Evolutionary conservation across 805 yeast genomes (phyloP).

Genomic region (Metschnikowia bowlesiae): DNA sequence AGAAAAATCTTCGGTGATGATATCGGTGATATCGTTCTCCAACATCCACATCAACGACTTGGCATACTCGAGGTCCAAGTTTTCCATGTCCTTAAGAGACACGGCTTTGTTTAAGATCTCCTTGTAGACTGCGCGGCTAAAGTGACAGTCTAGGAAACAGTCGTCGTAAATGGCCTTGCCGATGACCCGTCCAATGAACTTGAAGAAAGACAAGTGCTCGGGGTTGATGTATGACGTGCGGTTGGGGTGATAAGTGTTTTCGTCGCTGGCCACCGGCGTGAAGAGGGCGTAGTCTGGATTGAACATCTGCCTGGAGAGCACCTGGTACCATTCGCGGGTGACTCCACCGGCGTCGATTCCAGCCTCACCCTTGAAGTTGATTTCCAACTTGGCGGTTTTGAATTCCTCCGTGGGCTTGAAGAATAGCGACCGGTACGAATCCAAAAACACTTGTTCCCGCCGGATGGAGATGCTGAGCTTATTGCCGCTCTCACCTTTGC

Average conservation of each 20-base stretch:
- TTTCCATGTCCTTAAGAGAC: slow-evolving; percentile 89
- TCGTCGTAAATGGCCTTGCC: slow-evolving; percentile 92
- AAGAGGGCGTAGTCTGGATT: slow-evolving; percentile 93
- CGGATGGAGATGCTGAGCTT: slow-evolving; percentile 66
- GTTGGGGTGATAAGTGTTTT: slow-evolving; percentile 93
- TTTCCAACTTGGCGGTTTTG: slow-evolving; percentile 65
- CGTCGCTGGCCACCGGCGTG: slow-evolving; percentile 85
- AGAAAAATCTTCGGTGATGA: slow-evolving; percentile 89
- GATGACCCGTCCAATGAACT: slow-evolving; percentile 87
- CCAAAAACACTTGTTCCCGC: slow-evolving; percentile 88
- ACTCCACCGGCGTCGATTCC: slow-evolving; percentile 99
- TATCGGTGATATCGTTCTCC: slow-evolving; percentile 93
- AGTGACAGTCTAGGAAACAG: slow-evolving; percentile 86
- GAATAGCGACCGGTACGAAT: slow-evolving; percentile 78
- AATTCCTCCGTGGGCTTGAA: slow-evolving; percentile 74
- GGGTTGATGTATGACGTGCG: slow-evolving; percentile 89
- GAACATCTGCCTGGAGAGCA: slow-evolving; percentile 88
- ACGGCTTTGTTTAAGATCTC: slow-evolving; percentile 74
- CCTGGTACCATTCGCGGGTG: slow-evolving; percentile 97
- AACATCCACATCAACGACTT: slow-evolving; percentile 94
- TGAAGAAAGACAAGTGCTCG: slow-evolving; percentile 87
- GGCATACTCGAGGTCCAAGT: slow-evolving; percentile 85
- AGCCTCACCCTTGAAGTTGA: slow-evolving; percentile 86
- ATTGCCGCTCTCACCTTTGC: slow-evolving; percentile 38
- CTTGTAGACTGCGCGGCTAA: slow-evolving; percentile 92